A percentile compares a stretch with the other conserved stretches of the same genome.
These are phyloP conservation scores for Lipomyces yamadae DNA, from an alignment of 805 yeast species.

Conservation along the genomic window DNA sequence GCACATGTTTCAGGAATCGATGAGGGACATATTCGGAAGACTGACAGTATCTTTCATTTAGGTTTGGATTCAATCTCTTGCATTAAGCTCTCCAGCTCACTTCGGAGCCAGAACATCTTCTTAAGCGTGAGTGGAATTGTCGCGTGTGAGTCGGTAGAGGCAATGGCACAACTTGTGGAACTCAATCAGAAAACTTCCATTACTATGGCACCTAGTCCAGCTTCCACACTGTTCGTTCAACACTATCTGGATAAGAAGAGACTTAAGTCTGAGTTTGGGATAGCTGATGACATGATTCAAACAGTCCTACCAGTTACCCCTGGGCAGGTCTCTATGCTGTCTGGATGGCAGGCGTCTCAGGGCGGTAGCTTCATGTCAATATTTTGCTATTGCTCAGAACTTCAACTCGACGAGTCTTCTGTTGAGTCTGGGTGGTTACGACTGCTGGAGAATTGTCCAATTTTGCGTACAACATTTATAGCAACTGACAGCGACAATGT, in stretches of 20 bases:
- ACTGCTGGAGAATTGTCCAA: constrained; percentile 18
- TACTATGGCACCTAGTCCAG: neutral
- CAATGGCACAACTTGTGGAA: constrained; percentile 15
- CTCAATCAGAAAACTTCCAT: neutral
- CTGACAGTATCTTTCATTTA: constrained; percentile 28
- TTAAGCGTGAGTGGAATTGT: constrained; percentile 35
- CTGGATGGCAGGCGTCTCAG: constrained; percentile 33
- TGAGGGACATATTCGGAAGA: constrained; percentile 10
- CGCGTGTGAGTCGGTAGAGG: constrained; percentile 17
- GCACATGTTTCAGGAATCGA: constrained; percentile 16
- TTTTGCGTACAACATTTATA: constrained; percentile 36
- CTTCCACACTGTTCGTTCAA: neutral
- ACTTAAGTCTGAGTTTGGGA: neutral
- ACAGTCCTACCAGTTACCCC: constrained; percentile 36
- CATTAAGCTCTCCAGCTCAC: constrained; percentile 29
- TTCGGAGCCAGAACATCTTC: constrained; percentile 20
- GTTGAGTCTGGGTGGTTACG: constrained; percentile 31
- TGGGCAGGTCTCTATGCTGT: constrained; percentile 38
- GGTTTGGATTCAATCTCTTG: constrained; percentile 41
- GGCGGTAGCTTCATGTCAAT: constrained; percentile 22
- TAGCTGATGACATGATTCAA: neutral
- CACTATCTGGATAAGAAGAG: neutral
- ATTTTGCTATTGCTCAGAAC: constrained; percentile 18
- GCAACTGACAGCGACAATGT: constrained; percentile 9
- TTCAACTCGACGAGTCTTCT: constrained; percentile 10